Evolutionary conservation across 2,329 filamentous ascomycete species (phyloP), one percentile per base, ranked within the genome.

Genomic region (Colletotrichum graminicola): DNA sequence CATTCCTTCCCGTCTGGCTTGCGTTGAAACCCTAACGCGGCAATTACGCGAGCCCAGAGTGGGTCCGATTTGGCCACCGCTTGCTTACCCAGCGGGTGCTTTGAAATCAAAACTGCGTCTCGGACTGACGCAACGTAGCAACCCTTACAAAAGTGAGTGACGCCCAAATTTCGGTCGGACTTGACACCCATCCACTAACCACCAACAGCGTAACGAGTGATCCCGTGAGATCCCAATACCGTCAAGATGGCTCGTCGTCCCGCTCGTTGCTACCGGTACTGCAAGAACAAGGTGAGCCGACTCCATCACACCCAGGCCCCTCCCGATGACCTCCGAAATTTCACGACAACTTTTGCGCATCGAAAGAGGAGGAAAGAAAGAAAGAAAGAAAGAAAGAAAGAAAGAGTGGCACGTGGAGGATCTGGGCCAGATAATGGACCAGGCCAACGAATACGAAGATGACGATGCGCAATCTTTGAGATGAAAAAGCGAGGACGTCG

Each of bases 231-330:
- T 72, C 61, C 54, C 70, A 90, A 86, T 88, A 74, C 89, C 87
- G 90, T 92, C 92, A 95, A 92, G 90, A 99, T 99, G 96, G 96
- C 96, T 84, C 94, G 96, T 88, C 94, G 96, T 93, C 96, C 96
- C 84, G 96, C 96, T 84, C 93, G 96, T 90, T 99, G 96, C 90
- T 99, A 97, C 92, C 93, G 96, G 84, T 99, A 99, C 93, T 99
- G 96, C 95, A 99, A 99, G 94, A 99, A 98, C 93, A 98, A 98
- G 94, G 94, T 97, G 84, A 87, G 92, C 63, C 52, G 18, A 39
- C 60, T 32, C 39, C 41, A 34, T 54, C 41, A 51, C 32, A 36
- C 21, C 52, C 39, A 71, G 59, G 41, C 60, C 61, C 43, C 32
- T 29, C 43, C 47, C 69, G 65, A 54, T 52, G 29, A 64, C 45